Evolutionary conservation across 1,284 basidiomycete species (phyloP), one percentile per base, ranked within the genome.

Genomic region (Xerocomus nothofagi): DNA sequence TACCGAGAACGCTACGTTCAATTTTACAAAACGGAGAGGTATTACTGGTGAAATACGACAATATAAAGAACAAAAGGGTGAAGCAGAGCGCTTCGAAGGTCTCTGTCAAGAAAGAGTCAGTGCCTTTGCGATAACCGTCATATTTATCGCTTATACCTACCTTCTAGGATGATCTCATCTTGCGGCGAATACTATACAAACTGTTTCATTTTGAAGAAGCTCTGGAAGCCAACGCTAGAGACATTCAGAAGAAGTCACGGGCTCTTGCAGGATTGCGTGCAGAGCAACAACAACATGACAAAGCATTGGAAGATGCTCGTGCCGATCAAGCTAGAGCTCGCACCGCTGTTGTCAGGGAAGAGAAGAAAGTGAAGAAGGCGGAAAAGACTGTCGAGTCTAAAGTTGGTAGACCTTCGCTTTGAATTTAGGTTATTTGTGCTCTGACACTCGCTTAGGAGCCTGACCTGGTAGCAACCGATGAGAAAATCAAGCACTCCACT

Each of bases 11-110:
- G 93, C 93, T 3, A 96, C 93, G 1, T 88, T 90, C 71, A 95
- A 95, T 67, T 97, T 95, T 67, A 89, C 88, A 21, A 96, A 96
- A 69, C 84, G 96, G 42, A 80, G 94, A 49, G 91, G 92, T 10
- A 95, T 99, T 61, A 82, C 93, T 6, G 91, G 91, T 3, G 97
- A 99, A 71, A 95, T 97, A 59, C 95, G 93, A 71, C 93, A 96
- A 62, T 98, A 97, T 72, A 93, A 93, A 70, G 94, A 98, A 69
- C 96, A 98, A 73, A 95, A 95, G 68, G 84, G 81, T 15, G 97
- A 99, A 67, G 92, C 93, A 4, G 91, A 93, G 61, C 80, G 88
- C 42, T 98, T 95, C 63, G 88, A 96, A 67, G 75, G 75, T 15
- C 74, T 98, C 7, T 82, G 84, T 59, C 72, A 84, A 44, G 84